Base-by-base conservation (phyloP, 2,329 filamentous ascomycete genomes). In the Ophiostoma fasciatum region DNA sequence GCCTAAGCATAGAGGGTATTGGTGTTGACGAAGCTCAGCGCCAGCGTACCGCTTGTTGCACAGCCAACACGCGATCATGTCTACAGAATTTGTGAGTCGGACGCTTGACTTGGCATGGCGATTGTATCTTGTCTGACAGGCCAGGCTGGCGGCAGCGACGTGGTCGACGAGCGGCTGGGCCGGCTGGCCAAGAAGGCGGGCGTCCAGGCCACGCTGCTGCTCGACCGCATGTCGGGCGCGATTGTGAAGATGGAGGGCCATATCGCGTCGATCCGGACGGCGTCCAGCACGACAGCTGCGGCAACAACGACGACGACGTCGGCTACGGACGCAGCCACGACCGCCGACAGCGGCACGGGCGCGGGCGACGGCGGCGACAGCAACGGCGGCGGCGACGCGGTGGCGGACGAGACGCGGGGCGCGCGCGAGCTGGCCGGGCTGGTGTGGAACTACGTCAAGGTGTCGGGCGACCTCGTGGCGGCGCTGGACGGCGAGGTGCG, bases 191-290 rank as follows among this genome's bases (percentile, higher is more conserved):
- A 79, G 51, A 88, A 88, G 50, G 70, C 79, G 21, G 81, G 80
- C 42, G 82, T 90, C 35, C 80, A 81, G 53, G 81, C 78, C 47
- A 81, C 80, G 37, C 66, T 90, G 33, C 72, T 84, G 37, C 64
- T 90, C 28, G 80, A 85, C 47, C 73, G 80, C 38, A 59, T 69
- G 12, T 78, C 71, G 17, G 82, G 81, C 35, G 68, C 78, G 3
- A 80, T 90, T 34, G 67, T 90, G 35, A 81, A 79, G 51, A 81
- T 76, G 7, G 80, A 72, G 36, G 82, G 82, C 33, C 65, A 83
- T 41, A 60, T 78, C 11, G 70, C 74, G 2, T 65, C 68, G 12
- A 65, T 79, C 32, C 62, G 66, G 13, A 61, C 64, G 4, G 53
- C 62, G 4, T 27, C 47, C 32, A 28, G 44, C 13, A 45, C 36